These are phyloP conservation scores for Podaxis sp. DNA, from an alignment of 768 basidiomycete species.

Conservation along the genomic window DNA sequence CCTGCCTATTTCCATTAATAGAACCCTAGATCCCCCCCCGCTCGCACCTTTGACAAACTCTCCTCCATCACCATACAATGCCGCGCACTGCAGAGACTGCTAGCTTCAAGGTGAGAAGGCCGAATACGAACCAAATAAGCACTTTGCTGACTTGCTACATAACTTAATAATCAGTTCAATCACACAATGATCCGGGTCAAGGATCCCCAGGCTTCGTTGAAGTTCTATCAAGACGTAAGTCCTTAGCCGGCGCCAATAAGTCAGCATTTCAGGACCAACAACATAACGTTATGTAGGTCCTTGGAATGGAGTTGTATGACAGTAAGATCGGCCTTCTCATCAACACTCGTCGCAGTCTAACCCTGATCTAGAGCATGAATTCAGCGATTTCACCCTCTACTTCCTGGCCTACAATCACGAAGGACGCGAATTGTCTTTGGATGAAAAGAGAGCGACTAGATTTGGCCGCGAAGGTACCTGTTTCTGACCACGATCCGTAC, in stretches of 20 bases:
- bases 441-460: constrained; percentile 48
- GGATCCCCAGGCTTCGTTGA: constrained; percentile 78
- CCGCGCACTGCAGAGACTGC: constrained; percentile 64
- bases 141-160: not conserved
- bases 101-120: constrained; percentile 52
- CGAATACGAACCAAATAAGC: not conserved
- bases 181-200: constrained; percentile 90
- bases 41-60: not conserved
- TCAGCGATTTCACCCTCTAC: constrained; percentile 71
- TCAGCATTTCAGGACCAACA: not conserved
- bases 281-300: constrained; percentile 30
- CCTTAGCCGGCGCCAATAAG: not conserved
- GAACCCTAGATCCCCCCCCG: not conserved
- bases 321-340: constrained; percentile 30
- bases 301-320: constrained; percentile 77
- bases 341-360: constrained; percentile 12
- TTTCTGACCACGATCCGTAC: not conserved
- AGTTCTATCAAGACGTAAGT: constrained; percentile 74
- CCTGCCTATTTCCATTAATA: not conserved
- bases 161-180: constrained; percentile 52
- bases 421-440: constrained; percentile 43
- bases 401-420: constrained; percentile 81
- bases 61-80: constrained; percentile 37
- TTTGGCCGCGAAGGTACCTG: constrained; percentile 65
- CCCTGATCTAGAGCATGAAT: constrained; percentile 43